These are phyloP conservation scores for Veloboletus limbatus DNA, from an alignment of 1,284 basidiomycete species.

Conservation along the genomic window DNA sequence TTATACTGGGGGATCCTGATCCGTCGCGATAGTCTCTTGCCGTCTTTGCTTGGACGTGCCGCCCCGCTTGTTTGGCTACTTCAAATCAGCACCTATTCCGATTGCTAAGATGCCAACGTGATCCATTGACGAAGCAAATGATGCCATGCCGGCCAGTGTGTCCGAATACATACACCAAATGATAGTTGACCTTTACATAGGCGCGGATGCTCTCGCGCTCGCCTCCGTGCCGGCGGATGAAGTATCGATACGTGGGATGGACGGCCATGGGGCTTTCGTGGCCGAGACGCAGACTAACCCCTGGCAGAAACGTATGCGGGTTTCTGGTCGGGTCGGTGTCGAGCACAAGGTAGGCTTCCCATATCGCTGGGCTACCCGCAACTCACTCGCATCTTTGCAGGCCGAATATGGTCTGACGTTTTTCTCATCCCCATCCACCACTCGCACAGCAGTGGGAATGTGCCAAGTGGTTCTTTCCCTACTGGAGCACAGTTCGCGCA, in stretches of 20 bases:
- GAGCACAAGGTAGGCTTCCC: slow-evolving; percentile 52
- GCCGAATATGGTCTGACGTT: slow-evolving; percentile 66
- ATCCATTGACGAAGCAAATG: slow-evolving; percentile 11
- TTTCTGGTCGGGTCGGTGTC: slow-evolving; percentile 48
- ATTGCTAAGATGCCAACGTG: slow-evolving; percentile 36
- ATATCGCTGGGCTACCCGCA: not conserved
- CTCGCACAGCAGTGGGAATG: slow-evolving; percentile 23
- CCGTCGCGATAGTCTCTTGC: slow-evolving; percentile 37
- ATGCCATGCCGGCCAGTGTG: slow-evolving; percentile 13
- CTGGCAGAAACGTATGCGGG: slow-evolving; percentile 71
- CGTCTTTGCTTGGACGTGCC: slow-evolving; percentile 48
- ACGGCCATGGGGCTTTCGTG: slow-evolving; percentile 51
- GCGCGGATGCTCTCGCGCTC: slow-evolving; percentile 57
- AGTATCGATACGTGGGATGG: slow-evolving; percentile 47
- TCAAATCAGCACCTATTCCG: slow-evolving; percentile 65
- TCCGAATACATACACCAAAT: no score
- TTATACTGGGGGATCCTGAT: slow-evolving; percentile 72
- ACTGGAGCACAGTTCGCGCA: slow-evolving; percentile 57
- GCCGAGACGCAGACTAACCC: slow-evolving; percentile 51
- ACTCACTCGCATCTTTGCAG: slow-evolving; percentile 33
- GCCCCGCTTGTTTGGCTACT: slow-evolving; percentile 59
- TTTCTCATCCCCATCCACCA: slow-evolving; percentile 35
- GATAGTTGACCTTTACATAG: slow-evolving; percentile 28
- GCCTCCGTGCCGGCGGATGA: slow-evolving; percentile 53
- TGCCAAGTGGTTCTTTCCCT: slow-evolving; percentile 58